A percentile compares a stretch with the other conserved stretches of the same genome.
phyloP scores from a whole-genome alignment of 2,329 filamentous ascomycete species.

The Phoma sp. region DNA sequence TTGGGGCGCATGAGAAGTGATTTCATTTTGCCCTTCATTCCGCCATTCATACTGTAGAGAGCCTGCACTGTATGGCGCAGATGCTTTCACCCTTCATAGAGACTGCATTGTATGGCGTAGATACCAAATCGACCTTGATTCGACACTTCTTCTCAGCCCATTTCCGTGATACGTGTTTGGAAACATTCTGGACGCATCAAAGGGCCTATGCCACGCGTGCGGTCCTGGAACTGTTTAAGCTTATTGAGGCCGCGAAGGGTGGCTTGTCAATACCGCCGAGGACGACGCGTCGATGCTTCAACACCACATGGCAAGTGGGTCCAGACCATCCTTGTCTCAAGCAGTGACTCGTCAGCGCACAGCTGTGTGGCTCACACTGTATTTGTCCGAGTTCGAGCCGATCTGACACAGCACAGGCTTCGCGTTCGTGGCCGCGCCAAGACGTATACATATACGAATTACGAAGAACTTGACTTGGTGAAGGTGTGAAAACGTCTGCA shows the following conservation, averaged over 20 bases:
- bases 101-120: conserved; percentile 14
- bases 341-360: conserved; percentile 15
- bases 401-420: conserved; percentile 6
- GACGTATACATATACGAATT: neutral
- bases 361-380: neutral
- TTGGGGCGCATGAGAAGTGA: conserved; percentile 46
- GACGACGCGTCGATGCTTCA: conserved; percentile 12
- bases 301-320: conserved; percentile 17
- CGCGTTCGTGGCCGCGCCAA: neutral
- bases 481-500: neutral
- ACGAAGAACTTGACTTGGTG: neutral
- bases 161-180: conserved; percentile 5
- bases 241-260: neutral
- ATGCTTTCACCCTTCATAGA: conserved; percentile 15
- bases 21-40: neutral
- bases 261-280: neutral
- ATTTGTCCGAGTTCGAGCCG: neutral
- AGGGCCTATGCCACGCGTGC: neutral
- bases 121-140: conserved; percentile 13
- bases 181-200: neutral
- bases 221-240: neutral
- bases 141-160: neutral
- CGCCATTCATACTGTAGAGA: too few relatives aligned
- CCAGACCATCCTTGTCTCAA: conserved; percentile 1
- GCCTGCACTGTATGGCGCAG: conserved; percentile 13